Conservation (phyloP, 2,329 filamentous ascomycete genomes). For the Incumbomyces lentus region DNA sequence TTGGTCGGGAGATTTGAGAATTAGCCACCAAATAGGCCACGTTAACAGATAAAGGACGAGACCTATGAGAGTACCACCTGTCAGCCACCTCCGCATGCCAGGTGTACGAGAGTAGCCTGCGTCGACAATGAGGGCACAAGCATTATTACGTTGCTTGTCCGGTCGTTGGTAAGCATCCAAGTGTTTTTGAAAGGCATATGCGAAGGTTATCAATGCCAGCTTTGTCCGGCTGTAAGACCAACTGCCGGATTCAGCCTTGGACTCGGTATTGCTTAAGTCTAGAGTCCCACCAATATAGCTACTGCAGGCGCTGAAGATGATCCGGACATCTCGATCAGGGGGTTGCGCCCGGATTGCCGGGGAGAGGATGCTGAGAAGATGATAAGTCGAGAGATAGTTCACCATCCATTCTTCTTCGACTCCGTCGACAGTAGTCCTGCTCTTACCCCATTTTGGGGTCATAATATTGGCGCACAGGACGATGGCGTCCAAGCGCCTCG, state of each 20-base stretch:
- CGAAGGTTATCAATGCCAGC: constrained; percentile 80
- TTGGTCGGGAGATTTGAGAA: constrained; percentile 73
- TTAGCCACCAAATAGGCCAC: constrained; percentile 75
- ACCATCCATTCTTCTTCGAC: constrained; percentile 86
- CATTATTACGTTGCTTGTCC: constrained; percentile 70
- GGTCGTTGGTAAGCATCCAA: constrained; percentile 73
- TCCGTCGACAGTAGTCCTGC: constrained; percentile 60
- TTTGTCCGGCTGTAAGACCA: constrained; percentile 49
- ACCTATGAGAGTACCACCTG: constrained; percentile 71
- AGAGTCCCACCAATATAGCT: constrained; percentile 73
- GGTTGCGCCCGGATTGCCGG: constrained; percentile 86
- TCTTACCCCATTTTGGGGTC: constrained; percentile 54
- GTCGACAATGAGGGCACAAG: constrained; percentile 76
- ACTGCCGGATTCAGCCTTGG: constrained; percentile 16
- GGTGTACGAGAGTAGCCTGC: constrained; percentile 78
- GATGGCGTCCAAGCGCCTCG: constrained; percentile 79
- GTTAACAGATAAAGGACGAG: constrained; percentile 64
- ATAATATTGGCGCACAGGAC: constrained; percentile 75
- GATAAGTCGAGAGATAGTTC: constrained; percentile 93
- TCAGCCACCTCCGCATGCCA: constrained; percentile 77
- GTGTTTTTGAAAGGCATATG: constrained; percentile 84
- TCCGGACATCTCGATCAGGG: constrained; percentile 80
- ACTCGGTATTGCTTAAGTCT: constrained; percentile 31
- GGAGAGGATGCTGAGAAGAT: constrained; percentile 80
- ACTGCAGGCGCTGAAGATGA: constrained; percentile 78